phyloP scores from a whole-genome alignment of 768 basidiomycete species.

The Fomitopsis pulvina region DNA sequence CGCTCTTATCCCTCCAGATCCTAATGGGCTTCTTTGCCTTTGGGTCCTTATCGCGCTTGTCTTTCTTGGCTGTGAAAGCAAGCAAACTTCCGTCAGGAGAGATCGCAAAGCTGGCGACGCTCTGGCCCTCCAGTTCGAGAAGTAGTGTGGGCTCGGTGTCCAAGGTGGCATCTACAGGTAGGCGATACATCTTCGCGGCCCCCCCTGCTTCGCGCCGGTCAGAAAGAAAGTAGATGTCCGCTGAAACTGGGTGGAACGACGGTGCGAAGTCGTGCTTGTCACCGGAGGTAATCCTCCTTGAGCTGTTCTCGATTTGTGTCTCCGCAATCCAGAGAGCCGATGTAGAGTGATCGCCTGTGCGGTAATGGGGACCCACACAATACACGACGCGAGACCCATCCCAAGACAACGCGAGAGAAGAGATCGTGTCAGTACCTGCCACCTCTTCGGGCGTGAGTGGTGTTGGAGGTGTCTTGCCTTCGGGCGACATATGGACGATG shows the following conservation, averaged over 20 bases:
- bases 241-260: neutral
- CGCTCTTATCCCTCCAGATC: constrained; percentile 2
- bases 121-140: neutral
- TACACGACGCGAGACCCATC: neutral
- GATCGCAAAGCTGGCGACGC: neutral
- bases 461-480: neutral
- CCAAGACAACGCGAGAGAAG: neutral
- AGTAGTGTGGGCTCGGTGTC: neutral
- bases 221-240: constrained; percentile 2
- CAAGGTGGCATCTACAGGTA: neutral
- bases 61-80: constrained; percentile 1
- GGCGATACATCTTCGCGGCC: neutral
- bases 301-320: neutral
- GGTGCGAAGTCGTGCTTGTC: neutral
- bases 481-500: neutral
- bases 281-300: neutral
- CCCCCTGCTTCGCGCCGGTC: neutral
- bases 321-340: constrained; percentile 2
- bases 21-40: neutral
- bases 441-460: constrained; percentile 1
- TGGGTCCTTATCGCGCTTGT: neutral
- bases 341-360: neutral
- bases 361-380: neutral
- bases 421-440: neutral
- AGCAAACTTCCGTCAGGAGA: neutral